These are phyloP conservation scores for Verticillium klebahnii DNA, from an alignment of 2,329 filamentous ascomycete genomes.

Conservation along the genomic window DNA sequence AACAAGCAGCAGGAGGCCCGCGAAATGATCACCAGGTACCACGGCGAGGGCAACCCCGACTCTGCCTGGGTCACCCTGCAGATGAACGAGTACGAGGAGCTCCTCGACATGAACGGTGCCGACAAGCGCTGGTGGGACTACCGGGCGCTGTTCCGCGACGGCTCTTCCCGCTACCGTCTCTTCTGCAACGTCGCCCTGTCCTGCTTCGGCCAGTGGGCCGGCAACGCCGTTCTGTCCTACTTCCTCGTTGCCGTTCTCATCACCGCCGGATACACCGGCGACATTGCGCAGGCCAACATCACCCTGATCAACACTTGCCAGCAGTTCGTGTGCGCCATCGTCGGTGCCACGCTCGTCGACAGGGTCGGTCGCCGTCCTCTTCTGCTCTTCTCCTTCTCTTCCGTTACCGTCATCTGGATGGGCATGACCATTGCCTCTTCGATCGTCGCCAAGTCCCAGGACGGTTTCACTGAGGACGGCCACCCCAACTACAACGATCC, in stretches of 20 bases:
- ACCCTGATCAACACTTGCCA: conserved; percentile 47
- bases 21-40: conserved; percentile 29
- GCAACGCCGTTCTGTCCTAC: conserved; percentile 39
- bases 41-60: conserved; percentile 35
- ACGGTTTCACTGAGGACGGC: conserved; percentile 20
- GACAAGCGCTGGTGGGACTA: conserved; percentile 47
- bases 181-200: conserved; percentile 36
- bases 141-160: conserved; percentile 34
- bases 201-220: conserved; percentile 43
- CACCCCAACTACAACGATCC: conserved; percentile 23
- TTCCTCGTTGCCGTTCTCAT: conserved; percentile 45
- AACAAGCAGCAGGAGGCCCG: conserved; percentile 22
- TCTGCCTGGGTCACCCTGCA: conserved; percentile 28
- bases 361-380: conserved; percentile 47
- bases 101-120: conserved; percentile 34
- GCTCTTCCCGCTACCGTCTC: conserved; percentile 36
- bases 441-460: conserved; percentile 26
- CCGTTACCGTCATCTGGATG: conserved; percentile 44
- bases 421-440: conserved; percentile 43
- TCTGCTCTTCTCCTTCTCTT: conserved; percentile 43
- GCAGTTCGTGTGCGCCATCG: conserved; percentile 42
- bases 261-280: conserved; percentile 41
- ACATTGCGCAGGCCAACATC: conserved; percentile 38
- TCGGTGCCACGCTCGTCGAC: conserved; percentile 46
- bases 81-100: conserved; percentile 36